These are phyloP conservation scores for Hypocreales sp. DNA, from an alignment of 2,329 filamentous ascomycete genomes.

Conservation along the genomic window DNA sequence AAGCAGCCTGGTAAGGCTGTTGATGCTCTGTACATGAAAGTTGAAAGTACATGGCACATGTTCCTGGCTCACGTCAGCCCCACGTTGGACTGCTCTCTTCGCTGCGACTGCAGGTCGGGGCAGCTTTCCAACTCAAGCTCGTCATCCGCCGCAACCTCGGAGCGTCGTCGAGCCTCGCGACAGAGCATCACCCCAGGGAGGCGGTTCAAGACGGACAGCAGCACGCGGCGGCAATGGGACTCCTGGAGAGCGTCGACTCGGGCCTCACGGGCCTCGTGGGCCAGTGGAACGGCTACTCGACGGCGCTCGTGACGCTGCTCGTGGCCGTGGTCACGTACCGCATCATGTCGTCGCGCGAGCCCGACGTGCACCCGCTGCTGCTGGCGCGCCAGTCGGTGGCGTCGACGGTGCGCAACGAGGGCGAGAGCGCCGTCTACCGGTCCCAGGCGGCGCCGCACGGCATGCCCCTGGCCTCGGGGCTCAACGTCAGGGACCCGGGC, in stretches of 20 bases:
- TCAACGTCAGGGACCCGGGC: conserved; percentile 69
- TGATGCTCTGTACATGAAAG: too few species aligned
- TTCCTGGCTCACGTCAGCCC: too few species aligned
- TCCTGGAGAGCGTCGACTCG: conserved; percentile 52
- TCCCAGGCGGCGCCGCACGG: conserved; percentile 76
- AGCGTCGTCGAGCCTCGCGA: too few species aligned
- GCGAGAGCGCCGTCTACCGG: conserved; percentile 75
- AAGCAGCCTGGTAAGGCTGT: too few species aligned
- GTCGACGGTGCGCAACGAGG: conserved; percentile 64
- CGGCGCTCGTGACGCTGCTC: conserved; percentile 49
- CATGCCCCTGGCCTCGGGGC: conserved; percentile 59
- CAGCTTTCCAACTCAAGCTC: too few species aligned
- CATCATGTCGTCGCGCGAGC: conserved; percentile 56
- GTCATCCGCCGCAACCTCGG: too few species aligned
- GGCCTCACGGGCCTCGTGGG: conserved; percentile 52
- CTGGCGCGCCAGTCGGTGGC: conserved; percentile 71
- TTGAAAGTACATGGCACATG: too few species aligned
- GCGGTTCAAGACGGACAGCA: too few species aligned
- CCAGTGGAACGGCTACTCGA: conserved; percentile 74
- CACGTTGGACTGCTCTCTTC: too few species aligned
- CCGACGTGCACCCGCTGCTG: conserved; percentile 84
- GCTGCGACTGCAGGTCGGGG: too few species aligned
- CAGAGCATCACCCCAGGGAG: too few species aligned
- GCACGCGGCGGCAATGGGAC: conserved; percentile 21
- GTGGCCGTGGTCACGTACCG: conserved; percentile 54